Evolutionary conservation across 2,329 filamentous ascomycete genomes (phyloP), one percentile per base, ranked within the genome.

Genomic region (Metarhizium brunneum): DNA sequence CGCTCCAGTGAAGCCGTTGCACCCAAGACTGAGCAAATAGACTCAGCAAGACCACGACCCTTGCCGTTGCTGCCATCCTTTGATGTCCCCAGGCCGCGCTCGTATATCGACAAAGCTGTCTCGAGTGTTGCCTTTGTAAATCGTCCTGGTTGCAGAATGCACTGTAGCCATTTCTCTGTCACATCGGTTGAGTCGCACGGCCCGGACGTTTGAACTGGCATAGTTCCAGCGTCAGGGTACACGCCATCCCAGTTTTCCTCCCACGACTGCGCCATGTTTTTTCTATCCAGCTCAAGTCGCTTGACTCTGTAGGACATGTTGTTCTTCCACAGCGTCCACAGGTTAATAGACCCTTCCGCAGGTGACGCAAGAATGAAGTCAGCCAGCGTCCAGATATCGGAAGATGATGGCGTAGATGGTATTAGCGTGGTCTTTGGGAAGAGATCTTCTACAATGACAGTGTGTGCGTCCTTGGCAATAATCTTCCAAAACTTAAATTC

Each of bases 401-500:
- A 88, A 63, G 79, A 86, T 48, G 84, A 87, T 60, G 83, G 85
- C 65, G 78, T 85, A 57, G 82, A 82, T 1, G 91, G 88, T 30
- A 86, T 77, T 36, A 94, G 75, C 13, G 64, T 64, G 50, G 67
- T 64, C 43, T 79, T 75, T 0, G 87, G 81, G 62, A 88, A 91
- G 25, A 90, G 73, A 62, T 95, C 90, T 59, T 84, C 80, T 14
- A 95, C 76, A 8, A 84, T 77, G 20, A 90, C 68, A 2, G 74
- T 76, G 63, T 87, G 78, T 62, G 80, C 80, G 54, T 85, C 82
- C 61, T 85, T 82, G 18, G 87, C 81, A 54, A 82, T 82, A n/a
- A 84, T 71, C 60, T 75, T 79, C 90, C 92, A 99, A 67, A 99
- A 92, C 69, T 96, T 97, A 78, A 99, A 97, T 66, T 92, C 87